Evolutionary conservation across 768 basidiomycete species (phyloP), one percentile per base, ranked within the genome.

Genomic region (Amanita pallidorosea): DNA sequence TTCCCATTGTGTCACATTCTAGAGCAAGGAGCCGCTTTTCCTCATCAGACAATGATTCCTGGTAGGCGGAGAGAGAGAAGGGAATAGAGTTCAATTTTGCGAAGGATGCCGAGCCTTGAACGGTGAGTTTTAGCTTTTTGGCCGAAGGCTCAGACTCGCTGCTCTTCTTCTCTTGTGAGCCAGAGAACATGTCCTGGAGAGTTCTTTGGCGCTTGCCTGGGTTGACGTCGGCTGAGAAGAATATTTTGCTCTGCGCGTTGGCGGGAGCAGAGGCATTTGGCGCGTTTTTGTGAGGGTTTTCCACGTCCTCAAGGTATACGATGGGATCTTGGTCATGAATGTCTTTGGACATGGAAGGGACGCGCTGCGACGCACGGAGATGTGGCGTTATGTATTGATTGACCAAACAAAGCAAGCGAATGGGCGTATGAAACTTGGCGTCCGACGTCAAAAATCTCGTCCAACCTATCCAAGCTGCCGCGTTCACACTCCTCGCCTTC

Each of bases 401-500:
- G 25, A 27, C 22, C 47, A 48, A 37, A 47, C 46, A 37, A 47
- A 37, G 38, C 51, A 46, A 53, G 23, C 18, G 12, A 9, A 11
- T 25, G 31, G 9, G 11, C 31, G 12, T 3, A 11, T 33, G 37
- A 25, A 29, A n/a, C 17, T 33, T 31, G 34, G 29, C 23, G 35
- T 35, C 47, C 27, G 37, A 38, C 31, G 33, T 7, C 23, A 23
- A 5, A 27, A 17, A 37, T 41, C 27, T 49, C 35, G 33, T 29
- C 41, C 13, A n/a, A 27, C 27, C 23, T 63, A 54, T 38, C 59
- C 60, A 79, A 77, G 61, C 82, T 87, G 85, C 75, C 83, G 74
- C 83, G 83, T 62, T 86, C 86, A 73, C 73, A 72, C 43, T 86
- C 85, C 13, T 87, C 87, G 1, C 85, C 85, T 0, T 88, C 85